Evolutionary conservation across 2,329 filamentous ascomycete species (phyloP).

Genomic region (Bipolaris bicolor): DNA sequence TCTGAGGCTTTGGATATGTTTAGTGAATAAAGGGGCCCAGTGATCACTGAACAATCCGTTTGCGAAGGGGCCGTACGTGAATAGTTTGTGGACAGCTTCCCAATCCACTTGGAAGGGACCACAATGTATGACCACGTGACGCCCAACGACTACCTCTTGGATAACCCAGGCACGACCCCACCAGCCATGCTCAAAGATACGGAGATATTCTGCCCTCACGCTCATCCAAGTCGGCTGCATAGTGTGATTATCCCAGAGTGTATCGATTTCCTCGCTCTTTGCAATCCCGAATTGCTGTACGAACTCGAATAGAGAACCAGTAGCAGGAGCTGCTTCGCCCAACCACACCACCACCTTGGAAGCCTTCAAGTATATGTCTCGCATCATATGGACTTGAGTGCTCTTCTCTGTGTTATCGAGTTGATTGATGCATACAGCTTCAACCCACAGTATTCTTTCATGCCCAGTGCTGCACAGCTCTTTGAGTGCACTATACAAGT

Average conservation of each 20-base stretch:
- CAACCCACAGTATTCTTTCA: slow-evolving; percentile 9
- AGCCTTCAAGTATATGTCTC: slow-evolving; percentile 13
- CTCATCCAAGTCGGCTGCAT: not conserved
- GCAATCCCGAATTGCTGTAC: not conserved
- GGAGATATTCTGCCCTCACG: not conserved
- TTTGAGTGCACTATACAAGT: slow-evolving; percentile 11
- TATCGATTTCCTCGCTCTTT: not conserved
- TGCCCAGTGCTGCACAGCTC: slow-evolving; percentile 1
- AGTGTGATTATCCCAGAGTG: not conserved
- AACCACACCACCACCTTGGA: slow-evolving; percentile 15
- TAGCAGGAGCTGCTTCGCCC: slow-evolving; percentile 5
- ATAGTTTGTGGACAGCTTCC: slow-evolving; percentile 3
- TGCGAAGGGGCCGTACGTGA: not conserved
- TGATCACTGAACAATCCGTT: not conserved
- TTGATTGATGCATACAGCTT: slow-evolving; percentile 18
- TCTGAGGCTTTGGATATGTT: not conserved
- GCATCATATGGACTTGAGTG: slow-evolving; percentile 19
- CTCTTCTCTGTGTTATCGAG: slow-evolving; percentile 9
- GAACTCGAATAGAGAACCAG: not conserved
- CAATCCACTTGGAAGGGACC: slow-evolving; percentile 4
- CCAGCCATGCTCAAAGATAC: slow-evolving; percentile 14
- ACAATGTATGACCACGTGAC: slow-evolving; percentile 9
- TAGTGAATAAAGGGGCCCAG: not conserved
- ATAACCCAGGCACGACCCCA: slow-evolving; percentile 15
- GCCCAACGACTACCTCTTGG: slow-evolving; percentile 10